Evolutionary conservation across 345 rosid genomes (phyloP).

Genomic region (Ceriops zippeliana): DNA sequence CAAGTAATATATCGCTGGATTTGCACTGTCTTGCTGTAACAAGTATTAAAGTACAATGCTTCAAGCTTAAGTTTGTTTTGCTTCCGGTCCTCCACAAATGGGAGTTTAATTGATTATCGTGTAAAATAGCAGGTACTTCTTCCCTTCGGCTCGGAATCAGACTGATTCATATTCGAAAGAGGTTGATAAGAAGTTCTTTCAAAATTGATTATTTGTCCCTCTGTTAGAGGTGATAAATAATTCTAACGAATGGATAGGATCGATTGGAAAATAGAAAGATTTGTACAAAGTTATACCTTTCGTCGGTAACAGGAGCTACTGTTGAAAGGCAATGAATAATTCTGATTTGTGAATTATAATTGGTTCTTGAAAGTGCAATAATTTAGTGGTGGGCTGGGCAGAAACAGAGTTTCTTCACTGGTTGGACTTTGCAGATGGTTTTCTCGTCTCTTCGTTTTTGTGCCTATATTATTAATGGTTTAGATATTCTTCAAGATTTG

Average conservation of each 20-base stretch:
- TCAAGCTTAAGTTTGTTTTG: not conserved
- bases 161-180: too few species aligned
- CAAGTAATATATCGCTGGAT: not conserved
- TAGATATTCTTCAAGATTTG: slow-evolving; percentile 18
- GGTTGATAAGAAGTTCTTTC: too few species aligned
- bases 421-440: not conserved
- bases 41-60: not conserved
- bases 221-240: too few species aligned
- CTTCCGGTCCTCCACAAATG: too few species aligned
- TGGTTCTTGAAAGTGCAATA: not conserved
- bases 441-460: not conserved
- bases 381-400: not conserved
- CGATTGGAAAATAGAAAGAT: too few species aligned
- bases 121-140: too few species aligned
- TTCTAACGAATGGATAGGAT: too few species aligned
- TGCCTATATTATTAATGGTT: not conserved
- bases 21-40: not conserved
- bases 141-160: too few species aligned
- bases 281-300: too few species aligned
- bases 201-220: too few species aligned
- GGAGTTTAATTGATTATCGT: too few species aligned
- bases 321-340: slow-evolving; percentile 6
- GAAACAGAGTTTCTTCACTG: not conserved
- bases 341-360: not conserved
- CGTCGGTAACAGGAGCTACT: too few species aligned